A percentile compares a stretch with the other conserved stretches of the same genome.
Evolutionary conservation across 805 yeast species (phyloP).

Genomic region (Blastobotrys peoriensis): DNA sequence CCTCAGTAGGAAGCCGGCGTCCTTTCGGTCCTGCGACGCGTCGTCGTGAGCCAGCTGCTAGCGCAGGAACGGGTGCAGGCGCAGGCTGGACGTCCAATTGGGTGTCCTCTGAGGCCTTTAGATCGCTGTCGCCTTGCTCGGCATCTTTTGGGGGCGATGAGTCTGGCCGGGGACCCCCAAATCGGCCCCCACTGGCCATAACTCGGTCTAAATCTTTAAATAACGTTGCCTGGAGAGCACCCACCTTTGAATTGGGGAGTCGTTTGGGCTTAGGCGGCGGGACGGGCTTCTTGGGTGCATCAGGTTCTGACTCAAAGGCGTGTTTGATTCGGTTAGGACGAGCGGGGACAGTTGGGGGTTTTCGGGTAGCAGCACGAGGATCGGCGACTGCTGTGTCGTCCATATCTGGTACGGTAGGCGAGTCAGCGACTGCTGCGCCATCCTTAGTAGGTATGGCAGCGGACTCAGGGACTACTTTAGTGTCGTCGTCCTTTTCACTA

Average conservation of each 20-base stretch:
- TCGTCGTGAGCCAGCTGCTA: conserved; percentile 11
- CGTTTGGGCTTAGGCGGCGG: conserved; percentile 21
- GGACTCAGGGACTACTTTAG: too few relatives aligned
- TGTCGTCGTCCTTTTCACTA: too few relatives aligned
- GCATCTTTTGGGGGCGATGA: conserved; percentile 8
- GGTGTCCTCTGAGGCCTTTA: not conserved
- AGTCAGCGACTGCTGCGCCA: not conserved
- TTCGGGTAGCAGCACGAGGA: not conserved
- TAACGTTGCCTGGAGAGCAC: conserved; percentile 21
- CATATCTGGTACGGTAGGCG: not conserved
- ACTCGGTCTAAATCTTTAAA: conserved; percentile 20
- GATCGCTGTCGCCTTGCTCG: conserved; percentile 4
- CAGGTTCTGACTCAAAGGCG: not conserved
- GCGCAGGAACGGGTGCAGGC: not conserved
- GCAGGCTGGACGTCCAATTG: not conserved
- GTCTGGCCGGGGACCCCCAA: conserved; percentile 18
- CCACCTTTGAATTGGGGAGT: conserved; percentile 17
- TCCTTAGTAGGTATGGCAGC: too few relatives aligned
- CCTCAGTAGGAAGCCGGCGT: conserved; percentile 28
- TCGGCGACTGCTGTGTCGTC: not conserved
- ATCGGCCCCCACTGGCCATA: conserved; percentile 11
- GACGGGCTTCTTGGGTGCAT: not conserved
- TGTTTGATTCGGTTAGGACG: conserved; percentile 1
- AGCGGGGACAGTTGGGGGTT: conserved; percentile 4
- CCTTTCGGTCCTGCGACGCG: conserved; percentile 27